Conservation (phyloP, 2,329 filamentous ascomycete genomes). For the Fusarium pseudograminearum region DNA sequence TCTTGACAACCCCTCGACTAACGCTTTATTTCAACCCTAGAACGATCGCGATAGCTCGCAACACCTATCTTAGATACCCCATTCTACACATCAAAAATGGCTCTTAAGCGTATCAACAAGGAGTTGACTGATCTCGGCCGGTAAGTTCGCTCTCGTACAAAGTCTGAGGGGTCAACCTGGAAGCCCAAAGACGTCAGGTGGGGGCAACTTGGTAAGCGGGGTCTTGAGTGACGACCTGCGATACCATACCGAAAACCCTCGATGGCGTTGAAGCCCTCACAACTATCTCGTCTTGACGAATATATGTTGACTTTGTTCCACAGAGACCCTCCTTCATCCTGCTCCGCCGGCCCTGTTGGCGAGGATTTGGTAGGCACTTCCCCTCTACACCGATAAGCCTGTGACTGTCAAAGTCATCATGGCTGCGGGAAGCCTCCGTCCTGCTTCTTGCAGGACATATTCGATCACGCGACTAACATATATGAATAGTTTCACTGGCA, state of each 20-base stretch:
- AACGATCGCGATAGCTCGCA: constrained; percentile 47
- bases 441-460: neutral
- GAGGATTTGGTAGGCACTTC: constrained; percentile 90
- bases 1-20: constrained; percentile 40
- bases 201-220: constrained; percentile 53
- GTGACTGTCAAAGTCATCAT: constrained; percentile 32
- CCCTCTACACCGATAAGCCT: constrained; percentile 44
- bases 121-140: constrained; percentile 90
- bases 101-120: constrained; percentile 95
- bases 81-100: constrained; percentile 68
- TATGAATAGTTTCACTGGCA: constrained; percentile 94
- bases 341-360: constrained; percentile 95
- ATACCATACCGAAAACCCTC: constrained; percentile 25
- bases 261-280: constrained; percentile 18
- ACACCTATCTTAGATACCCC: constrained; percentile 47
- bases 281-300: neutral
- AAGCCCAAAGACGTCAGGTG: constrained; percentile 53
- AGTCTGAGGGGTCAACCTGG: constrained; percentile 45
- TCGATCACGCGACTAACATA: constrained; percentile 43
- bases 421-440: constrained; percentile 18
- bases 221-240: constrained; percentile 43
- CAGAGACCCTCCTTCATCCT: constrained; percentile 98
- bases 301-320: constrained; percentile 43
- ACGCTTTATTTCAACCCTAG: constrained; percentile 39
- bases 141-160: constrained; percentile 64